Evolutionary conservation across 73 alveolate genomes (phyloP).

Genomic region (Urostyla sp.): DNA sequence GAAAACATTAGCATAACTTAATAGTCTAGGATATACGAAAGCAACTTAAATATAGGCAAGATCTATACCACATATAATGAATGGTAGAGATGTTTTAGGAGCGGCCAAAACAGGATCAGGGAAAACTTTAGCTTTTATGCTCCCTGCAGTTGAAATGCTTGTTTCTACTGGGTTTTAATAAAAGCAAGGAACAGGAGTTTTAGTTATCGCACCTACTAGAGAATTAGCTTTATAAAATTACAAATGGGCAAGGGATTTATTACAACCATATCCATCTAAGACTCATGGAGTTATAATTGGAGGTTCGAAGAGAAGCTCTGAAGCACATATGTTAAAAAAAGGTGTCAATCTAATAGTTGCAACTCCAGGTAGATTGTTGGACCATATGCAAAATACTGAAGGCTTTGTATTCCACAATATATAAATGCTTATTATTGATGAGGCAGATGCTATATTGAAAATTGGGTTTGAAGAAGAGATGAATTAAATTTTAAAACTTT

Average conservation of each 20-base stretch:
- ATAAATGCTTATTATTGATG: slow-evolving; percentile 97
- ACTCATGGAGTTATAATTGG: slow-evolving; percentile 95
- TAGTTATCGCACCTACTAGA: slow-evolving; percentile 98
- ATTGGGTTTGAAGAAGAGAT: slow-evolving; percentile 99
- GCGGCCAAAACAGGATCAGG: slow-evolving; percentile 99
- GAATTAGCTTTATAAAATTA: slow-evolving; percentile 98
- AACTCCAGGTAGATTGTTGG: slow-evolving; percentile 98
- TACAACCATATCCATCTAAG: slow-evolving; percentile 73
- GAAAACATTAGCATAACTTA: slow-evolving; percentile 78
- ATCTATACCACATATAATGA: slow-evolving; percentile 89
- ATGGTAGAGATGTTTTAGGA: slow-evolving; percentile 97
- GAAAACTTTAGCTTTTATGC: slow-evolving; percentile 97
- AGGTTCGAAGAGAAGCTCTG: slow-evolving; percentile 97
- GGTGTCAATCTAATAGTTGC: slow-evolving; percentile 98
- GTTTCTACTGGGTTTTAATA: slow-evolving; percentile 87
- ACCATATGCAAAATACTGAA: slow-evolving; percentile 97
- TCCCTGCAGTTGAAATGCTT: slow-evolving; percentile 97
- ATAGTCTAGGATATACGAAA: slow-evolving; percentile 79
- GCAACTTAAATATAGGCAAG: slow-evolving; percentile 92
- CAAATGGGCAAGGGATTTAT: slow-evolving; percentile 93
- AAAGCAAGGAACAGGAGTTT: slow-evolving; percentile 93
- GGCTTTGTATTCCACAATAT: slow-evolving; percentile 96
- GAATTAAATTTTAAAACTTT: slow-evolving; percentile 93
- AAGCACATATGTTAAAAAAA: slow-evolving; percentile 95
- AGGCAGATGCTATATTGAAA: slow-evolving; percentile 98